Percentiles rank a stretch among this genome's conserved stretches.
These are phyloP conservation scores for Diddensiella caesifluorescens DNA, from an alignment of 805 yeast genomes.

Conservation along the genomic window DNA sequence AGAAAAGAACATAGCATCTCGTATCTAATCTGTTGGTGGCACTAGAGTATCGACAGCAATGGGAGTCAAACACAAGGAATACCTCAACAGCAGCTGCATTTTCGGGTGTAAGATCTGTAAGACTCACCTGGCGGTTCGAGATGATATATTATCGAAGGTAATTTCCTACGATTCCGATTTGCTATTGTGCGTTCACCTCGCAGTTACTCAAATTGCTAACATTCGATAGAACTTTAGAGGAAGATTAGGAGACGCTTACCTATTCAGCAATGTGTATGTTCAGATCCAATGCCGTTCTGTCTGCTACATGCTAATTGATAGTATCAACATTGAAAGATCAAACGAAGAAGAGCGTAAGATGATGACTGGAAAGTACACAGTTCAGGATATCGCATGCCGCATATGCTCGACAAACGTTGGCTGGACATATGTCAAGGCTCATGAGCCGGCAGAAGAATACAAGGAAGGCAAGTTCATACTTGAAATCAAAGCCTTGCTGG, in stretches of 20 bases:
- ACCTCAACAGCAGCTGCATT: constrained; percentile 32
- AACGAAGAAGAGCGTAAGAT: constrained; percentile 40
- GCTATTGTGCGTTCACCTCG: background rate
- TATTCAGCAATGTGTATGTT: constrained; percentile 43
- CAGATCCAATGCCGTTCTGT: background rate
- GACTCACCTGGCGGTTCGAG: constrained; percentile 38
- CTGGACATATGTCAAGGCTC: constrained; percentile 57
- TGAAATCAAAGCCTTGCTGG: constrained; percentile 36
- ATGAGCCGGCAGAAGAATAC: constrained; percentile 42
- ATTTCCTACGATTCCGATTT: background rate
- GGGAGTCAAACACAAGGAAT: constrained; percentile 46
- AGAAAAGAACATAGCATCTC: too few species aligned
- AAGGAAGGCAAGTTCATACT: constrained; percentile 59
- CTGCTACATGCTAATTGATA: constrained; percentile 5
- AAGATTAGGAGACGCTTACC: constrained; percentile 50
- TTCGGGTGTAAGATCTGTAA: constrained; percentile 39
- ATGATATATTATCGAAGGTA: constrained; percentile 37
- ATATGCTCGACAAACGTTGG: constrained; percentile 52
- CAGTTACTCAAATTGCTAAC: background rate
- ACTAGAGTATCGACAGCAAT: constrained; percentile 23
- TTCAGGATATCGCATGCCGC: constrained; percentile 52
- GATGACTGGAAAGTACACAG: constrained; percentile 56
- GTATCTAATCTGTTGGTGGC: background rate
- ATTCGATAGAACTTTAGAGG: constrained; percentile 43
- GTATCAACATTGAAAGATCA: constrained; percentile 40